These are phyloP conservation scores for Sporobolomyces roseus DNA, from an alignment of 768 basidiomycete species.

Conservation along the genomic window DNA sequence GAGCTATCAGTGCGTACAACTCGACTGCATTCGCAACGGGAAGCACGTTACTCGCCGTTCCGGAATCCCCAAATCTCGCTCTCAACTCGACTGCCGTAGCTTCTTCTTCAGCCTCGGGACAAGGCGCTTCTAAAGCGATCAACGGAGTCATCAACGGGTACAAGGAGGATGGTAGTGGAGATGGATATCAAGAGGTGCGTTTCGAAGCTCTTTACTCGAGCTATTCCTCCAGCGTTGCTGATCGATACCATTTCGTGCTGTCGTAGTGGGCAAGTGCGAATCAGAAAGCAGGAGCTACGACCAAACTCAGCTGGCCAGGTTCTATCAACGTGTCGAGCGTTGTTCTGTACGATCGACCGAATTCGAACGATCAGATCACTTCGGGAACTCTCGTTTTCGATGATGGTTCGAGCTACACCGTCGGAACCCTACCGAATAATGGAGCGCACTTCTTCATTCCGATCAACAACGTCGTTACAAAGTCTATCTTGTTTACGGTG, in stretches of 20 bases:
- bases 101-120: constrained; percentile 1
- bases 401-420: neutral
- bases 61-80: constrained; percentile 10
- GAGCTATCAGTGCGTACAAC: neutral
- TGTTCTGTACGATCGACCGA: constrained; percentile 32
- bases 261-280: constrained; percentile 26
- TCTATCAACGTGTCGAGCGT: constrained; percentile 8
- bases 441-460: constrained; percentile 8
- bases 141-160: constrained; percentile 32
- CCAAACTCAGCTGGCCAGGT: constrained; percentile 12
- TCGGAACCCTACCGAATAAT: constrained; percentile 16
- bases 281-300: constrained; percentile 10
- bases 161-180: too few species aligned
- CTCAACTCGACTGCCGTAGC: constrained; percentile 5
- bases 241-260: too few species aligned
- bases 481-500: constrained; percentile 2
- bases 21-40: neutral
- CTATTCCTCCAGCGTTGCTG: too few species aligned
- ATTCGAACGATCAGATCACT: constrained; percentile 27
- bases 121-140: constrained; percentile 21
- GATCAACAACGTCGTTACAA: constrained; percentile 3
- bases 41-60: neutral
- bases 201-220: too few species aligned
- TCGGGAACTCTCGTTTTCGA: constrained; percentile 1
- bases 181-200: too few species aligned